Evolutionary conservation across 83 land plant genomes (phyloP).

Genomic region (Thuja plicata): DNA sequence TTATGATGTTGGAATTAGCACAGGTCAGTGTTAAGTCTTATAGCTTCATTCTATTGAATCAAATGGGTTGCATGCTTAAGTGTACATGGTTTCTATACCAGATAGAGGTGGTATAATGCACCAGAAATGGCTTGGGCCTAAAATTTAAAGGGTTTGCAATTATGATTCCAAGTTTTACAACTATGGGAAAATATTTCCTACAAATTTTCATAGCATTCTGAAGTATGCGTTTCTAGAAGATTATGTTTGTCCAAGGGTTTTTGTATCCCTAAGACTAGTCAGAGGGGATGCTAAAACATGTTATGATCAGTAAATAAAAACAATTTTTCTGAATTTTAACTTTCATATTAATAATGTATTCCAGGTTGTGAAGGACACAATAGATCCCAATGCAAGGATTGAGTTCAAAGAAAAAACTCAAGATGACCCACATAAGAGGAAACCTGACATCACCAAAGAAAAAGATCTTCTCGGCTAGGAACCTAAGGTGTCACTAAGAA

Average conservation of each 20-base stretch:
- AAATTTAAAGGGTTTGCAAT: too few species aligned
- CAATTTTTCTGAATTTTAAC: neutral
- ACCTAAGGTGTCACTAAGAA: conserved; percentile 70
- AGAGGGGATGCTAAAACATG: neutral
- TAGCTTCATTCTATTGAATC: neutral
- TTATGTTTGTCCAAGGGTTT: neutral
- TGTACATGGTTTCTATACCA: neutral
- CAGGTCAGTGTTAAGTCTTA: conserved; percentile 29
- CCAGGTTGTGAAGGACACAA: conserved; percentile 91
- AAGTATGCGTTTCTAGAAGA: neutral
- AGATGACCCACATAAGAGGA: conserved; percentile 97
- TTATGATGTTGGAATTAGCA: conserved; percentile 79
- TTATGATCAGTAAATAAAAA: too few species aligned
- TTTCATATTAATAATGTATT: neutral
- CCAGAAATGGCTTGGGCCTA: too few species aligned
- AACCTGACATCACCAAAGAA: conserved; percentile 92
- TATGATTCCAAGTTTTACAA: too few species aligned
- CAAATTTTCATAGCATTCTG: neutral
- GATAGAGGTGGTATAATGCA: too few species aligned
- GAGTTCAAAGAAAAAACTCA: conserved; percentile 82
- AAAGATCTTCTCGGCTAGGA: conserved; percentile 90
- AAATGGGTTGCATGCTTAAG: neutral
- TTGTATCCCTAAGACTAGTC: neutral
- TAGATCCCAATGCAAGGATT: conserved; percentile 81
- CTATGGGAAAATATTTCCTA: neutral